These are phyloP conservation scores for Capronia epimyces DNA, from an alignment of 2,329 filamentous ascomycete genomes.

Conservation along the genomic window DNA sequence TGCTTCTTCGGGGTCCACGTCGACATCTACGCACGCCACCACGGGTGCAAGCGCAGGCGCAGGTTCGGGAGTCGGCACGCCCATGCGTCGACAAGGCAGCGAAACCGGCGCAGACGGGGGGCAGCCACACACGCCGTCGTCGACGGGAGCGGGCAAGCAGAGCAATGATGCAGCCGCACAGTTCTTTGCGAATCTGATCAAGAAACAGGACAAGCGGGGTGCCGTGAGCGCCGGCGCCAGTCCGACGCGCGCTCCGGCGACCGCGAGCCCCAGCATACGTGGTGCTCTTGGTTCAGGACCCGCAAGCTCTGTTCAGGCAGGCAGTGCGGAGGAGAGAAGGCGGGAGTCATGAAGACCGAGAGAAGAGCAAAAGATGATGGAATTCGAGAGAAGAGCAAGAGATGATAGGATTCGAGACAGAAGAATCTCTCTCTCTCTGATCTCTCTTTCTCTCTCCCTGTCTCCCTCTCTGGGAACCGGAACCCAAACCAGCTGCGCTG, in stretches of 20 bases:
- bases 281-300: constrained; percentile 1
- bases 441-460: too few species aligned
- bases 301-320: not conserved
- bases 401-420: too few species aligned
- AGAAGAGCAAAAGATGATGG: too few species aligned
- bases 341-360: constrained; percentile 3
- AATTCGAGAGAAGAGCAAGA: too few species aligned
- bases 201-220: constrained; percentile 21
- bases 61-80: constrained; percentile 11
- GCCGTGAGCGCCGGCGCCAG: constrained; percentile 16
- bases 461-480: too few species aligned
- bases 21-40: not conserved
- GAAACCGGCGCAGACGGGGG: constrained; percentile 4
- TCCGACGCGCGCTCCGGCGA: constrained; percentile 15
- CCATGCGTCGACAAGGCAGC: constrained; percentile 20
- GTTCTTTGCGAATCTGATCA: constrained; percentile 28
- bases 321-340: constrained; percentile 9
- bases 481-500: too few species aligned
- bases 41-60: not conserved
- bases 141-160: constrained; percentile 13
- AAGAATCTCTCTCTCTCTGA: too few species aligned
- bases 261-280: constrained; percentile 5
- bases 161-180: constrained; percentile 23
- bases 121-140: constrained; percentile 8
- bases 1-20: not conserved